These are phyloP conservation scores for Haplosporangium gracile DNA, from an alignment of 192 early-diverging fungal species.

Conservation along the genomic window DNA sequence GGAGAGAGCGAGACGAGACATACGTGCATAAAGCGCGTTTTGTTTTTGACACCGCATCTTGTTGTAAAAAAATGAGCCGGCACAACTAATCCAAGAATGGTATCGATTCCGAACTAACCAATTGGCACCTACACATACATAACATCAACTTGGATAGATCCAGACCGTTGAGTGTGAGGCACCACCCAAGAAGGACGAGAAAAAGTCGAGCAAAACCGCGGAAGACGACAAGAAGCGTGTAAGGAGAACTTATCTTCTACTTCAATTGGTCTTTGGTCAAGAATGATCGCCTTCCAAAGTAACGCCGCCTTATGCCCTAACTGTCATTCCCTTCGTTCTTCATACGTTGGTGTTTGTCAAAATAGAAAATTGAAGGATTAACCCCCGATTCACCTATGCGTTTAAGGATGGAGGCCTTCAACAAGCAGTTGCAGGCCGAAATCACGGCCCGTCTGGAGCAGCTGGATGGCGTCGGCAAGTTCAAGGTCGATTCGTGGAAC, in stretches of 20 bases:
- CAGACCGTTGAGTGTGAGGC: constrained; percentile 44
- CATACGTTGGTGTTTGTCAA: not conserved
- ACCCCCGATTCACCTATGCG: constrained; percentile 76
- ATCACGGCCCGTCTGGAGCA: constrained; percentile 80
- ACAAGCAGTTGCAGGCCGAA: constrained; percentile 81
- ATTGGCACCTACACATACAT: not conserved
- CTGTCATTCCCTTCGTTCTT: not conserved
- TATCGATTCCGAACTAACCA: not conserved
- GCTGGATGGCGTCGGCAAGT: constrained; percentile 71
- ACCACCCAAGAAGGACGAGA: constrained; percentile 29
- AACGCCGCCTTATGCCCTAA: not conserved
- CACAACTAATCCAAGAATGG: not conserved
- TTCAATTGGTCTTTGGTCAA: not conserved
- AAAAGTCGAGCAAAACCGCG: constrained; percentile 35
- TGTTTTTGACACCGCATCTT: not conserved
- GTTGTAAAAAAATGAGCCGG: not conserved
- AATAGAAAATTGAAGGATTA: constrained; percentile 58
- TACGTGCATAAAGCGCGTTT: not conserved
- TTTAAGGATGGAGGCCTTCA: constrained; percentile 84
- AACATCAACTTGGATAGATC: not conserved
- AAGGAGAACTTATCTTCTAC: not conserved
- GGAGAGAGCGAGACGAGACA: not conserved
- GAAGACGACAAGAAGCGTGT: constrained; percentile 45
- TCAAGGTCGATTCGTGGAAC: constrained; percentile 85
- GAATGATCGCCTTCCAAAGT: not conserved